Percentiles rank a stretch among this genome's conserved stretches.
Conservation (phyloP, 1,139 yeast genomes). For the Diutina scorzettiae region DNA sequence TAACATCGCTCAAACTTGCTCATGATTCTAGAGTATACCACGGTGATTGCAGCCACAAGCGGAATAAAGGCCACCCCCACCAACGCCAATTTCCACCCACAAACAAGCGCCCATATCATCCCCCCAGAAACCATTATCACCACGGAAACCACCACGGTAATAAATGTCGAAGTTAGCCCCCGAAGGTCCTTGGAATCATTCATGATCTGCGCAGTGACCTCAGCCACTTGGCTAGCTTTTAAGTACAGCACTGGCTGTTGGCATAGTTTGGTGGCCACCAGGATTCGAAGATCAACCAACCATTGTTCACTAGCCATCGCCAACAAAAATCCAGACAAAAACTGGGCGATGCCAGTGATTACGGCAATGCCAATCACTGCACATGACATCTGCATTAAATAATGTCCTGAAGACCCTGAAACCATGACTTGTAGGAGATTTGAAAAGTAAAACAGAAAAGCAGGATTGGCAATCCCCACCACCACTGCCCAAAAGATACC, state of each 20-base stretch:
- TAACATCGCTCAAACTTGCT: constrained; percentile 47
- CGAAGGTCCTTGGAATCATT: constrained; percentile 77
- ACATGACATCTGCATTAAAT: constrained; percentile 47
- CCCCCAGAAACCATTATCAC: constrained; percentile 47
- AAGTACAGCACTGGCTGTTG: constrained; percentile 50
- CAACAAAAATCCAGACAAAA: constrained; percentile 37
- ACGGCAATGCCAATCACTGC: constrained; percentile 49
- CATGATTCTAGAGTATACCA: constrained; percentile 38
- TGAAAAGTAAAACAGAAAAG: constrained; percentile 70
- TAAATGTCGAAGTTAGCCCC: constrained; percentile 45
- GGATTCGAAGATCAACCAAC: constrained; percentile 44
- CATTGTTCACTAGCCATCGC: constrained; percentile 57
- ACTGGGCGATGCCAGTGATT: constrained; percentile 47
- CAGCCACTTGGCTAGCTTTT: constrained; percentile 34
- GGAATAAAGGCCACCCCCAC: constrained; percentile 74
- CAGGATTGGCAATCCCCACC: constrained; percentile 59
- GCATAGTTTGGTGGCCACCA: constrained; percentile 36
- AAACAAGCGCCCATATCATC: constrained; percentile 58
- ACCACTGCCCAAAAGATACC: constrained; percentile 45
- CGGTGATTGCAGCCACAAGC: constrained; percentile 37
- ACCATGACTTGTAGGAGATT: constrained; percentile 49
- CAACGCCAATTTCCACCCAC: constrained; percentile 83
- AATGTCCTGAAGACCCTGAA: neutral
- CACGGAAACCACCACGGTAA: constrained; percentile 43
- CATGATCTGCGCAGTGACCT: constrained; percentile 54